These are phyloP conservation scores for Didymella pinodella DNA, from an alignment of 2,329 filamentous ascomycete species.

Conservation along the genomic window DNA sequence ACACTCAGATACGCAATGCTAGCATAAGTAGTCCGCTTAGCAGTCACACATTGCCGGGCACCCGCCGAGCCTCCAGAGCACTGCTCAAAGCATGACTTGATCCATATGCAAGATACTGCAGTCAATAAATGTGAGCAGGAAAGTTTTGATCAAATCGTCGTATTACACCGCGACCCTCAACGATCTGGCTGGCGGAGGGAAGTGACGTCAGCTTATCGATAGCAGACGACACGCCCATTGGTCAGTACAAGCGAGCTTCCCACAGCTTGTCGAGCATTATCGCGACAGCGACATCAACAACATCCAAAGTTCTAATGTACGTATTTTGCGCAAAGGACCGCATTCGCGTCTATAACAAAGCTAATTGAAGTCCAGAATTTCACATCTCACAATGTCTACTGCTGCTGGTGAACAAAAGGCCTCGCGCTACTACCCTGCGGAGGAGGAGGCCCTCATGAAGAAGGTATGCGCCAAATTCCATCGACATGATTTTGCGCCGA, in stretches of 20 bases:
- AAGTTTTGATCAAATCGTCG: neutral
- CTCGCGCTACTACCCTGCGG: conserved; percentile 97
- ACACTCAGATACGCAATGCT: neutral
- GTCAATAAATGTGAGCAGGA: neutral
- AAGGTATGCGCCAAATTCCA: conserved; percentile 73
- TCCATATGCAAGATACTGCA: neutral
- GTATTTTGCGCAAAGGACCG: neutral
- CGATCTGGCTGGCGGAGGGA: neutral
- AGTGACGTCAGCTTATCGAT: conserved; percentile 15
- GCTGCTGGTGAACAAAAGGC: conserved; percentile 70
- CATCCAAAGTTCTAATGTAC: conserved; percentile 9
- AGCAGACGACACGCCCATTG: conserved; percentile 5
- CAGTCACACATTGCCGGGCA: neutral
- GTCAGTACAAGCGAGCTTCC: conserved; percentile 22
- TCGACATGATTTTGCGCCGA: neutral
- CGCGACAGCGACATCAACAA: conserved; percentile 33
- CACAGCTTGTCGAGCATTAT: conserved; percentile 31
- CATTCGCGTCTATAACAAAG: neutral
- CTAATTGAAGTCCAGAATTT: conserved; percentile 19
- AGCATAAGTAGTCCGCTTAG: neutral
- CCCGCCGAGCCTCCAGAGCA: neutral
- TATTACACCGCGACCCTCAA: neutral
- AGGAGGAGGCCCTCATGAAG: conserved; percentile 88
- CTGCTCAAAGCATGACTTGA: neutral
- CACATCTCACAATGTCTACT: conserved; percentile 31